A percentile compares a stretch with the other conserved stretches of the same genome.
These are phyloP conservation scores for Euphorbia pulcherrima DNA, from an alignment of 345 rosid genomes.

Conservation along the genomic window DNA sequence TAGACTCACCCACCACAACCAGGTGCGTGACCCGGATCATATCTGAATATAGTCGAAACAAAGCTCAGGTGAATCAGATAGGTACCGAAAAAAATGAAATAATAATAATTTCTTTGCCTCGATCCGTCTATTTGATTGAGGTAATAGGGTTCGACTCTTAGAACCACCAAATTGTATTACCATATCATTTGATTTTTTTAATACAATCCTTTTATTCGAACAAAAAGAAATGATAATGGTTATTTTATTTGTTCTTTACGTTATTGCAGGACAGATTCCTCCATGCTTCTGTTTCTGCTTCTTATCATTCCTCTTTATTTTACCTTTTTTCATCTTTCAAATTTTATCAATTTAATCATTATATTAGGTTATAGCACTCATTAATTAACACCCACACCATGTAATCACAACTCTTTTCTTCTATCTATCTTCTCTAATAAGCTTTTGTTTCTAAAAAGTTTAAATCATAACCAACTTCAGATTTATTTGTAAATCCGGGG, in stretches of 20 bases:
- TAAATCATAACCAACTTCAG: neutral
- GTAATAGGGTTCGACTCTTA: no score
- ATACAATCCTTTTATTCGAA: no score
- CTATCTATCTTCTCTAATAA: neutral
- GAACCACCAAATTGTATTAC: no score
- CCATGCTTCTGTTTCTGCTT: neutral
- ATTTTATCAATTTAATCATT: neutral
- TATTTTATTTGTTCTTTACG: conserved; percentile 4
- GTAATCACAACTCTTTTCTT: conserved; percentile 13
- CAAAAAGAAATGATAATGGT: neutral
- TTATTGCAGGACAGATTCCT: conserved; percentile 3
- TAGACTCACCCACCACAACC: no score
- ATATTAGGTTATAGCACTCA: conserved; percentile 5
- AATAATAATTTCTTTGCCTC: no score
- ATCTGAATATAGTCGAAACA: no score
- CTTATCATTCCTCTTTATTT: neutral
- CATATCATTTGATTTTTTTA: no score
- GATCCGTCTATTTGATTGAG: no score
- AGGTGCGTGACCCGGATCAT: no score
- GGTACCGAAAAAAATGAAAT: no score
- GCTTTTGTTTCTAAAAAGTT: conserved; percentile 11
- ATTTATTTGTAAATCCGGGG: no score
- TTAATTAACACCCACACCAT: neutral
- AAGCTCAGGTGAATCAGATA: no score
- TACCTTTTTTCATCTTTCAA: conserved; percentile 1